A percentile compares a stretch with the other conserved stretches of the same genome.
Evolutionary conservation across 1,139 yeast genomes (phyloP).

Genomic region (Sugiyamaella neomexicana): DNA sequence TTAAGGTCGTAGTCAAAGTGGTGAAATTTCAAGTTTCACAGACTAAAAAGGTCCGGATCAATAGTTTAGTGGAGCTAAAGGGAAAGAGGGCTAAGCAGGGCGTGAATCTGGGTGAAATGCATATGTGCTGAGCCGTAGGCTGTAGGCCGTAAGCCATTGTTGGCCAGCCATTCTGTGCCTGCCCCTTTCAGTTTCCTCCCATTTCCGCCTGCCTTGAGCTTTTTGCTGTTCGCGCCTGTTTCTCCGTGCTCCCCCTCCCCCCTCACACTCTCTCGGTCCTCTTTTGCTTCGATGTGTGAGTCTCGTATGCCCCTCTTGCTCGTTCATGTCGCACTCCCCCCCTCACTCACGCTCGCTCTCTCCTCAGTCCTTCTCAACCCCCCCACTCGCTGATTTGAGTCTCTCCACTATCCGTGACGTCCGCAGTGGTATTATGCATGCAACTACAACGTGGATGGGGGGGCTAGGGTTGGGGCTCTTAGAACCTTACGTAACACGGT

Average conservation of each 20-base stretch:
- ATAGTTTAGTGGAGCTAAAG: neutral
- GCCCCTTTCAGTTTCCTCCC: too few species aligned
- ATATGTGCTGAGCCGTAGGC: neutral
- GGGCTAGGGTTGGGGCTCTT: neutral
- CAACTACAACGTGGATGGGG: conserved; percentile 6
- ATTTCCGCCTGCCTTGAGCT: too few species aligned
- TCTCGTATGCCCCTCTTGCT: too few species aligned
- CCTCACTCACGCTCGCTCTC: neutral
- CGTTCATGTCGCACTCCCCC: too few species aligned
- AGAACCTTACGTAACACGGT: conserved; percentile 1
- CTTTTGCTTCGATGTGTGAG: too few species aligned
- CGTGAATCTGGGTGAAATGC: neutral
- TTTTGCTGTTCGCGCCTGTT: too few species aligned
- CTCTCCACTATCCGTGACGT: conserved; percentile 4
- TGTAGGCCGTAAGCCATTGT: neutral
- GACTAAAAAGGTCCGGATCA: neutral
- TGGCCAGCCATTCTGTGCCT: too few species aligned
- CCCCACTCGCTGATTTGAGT: neutral
- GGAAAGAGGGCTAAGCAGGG: neutral
- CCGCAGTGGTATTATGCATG: neutral
- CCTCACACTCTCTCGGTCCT: neutral
- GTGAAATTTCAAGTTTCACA: neutral
- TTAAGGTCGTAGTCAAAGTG: neutral
- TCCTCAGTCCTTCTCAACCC: neutral
- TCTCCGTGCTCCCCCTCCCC: neutral